These are phyloP conservation scores for Botrytis tulipae DNA, from an alignment of 2,329 filamentous ascomycete genomes.

Conservation along the genomic window DNA sequence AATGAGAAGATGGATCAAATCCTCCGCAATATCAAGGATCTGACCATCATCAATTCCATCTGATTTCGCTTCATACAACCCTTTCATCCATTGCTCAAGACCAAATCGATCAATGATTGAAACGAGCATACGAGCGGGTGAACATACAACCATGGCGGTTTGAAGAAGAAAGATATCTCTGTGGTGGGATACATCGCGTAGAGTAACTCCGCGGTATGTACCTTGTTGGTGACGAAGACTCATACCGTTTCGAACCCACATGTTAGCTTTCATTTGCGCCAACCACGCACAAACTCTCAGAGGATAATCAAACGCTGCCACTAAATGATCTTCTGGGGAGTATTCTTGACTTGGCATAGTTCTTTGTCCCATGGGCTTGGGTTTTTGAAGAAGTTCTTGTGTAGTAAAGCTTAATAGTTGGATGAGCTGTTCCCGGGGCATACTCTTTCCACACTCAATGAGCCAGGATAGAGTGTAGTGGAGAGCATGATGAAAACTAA, in stretches of 20 bases:
- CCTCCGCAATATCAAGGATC: slow-evolving; percentile 89
- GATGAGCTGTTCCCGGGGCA: slow-evolving; percentile 65
- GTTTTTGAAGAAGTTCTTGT: slow-evolving; percentile 65
- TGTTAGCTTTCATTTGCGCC: slow-evolving; percentile 94
- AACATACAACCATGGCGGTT: slow-evolving; percentile 81
- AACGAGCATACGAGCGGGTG: slow-evolving; percentile 78
- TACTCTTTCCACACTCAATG: slow-evolving; percentile 79
- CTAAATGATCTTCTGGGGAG: slow-evolving; percentile 72
- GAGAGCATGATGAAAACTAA: slow-evolving; percentile 96
- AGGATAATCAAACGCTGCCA: slow-evolving; percentile 89
- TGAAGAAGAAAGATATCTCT: slow-evolving; percentile 93
- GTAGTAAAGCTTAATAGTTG: slow-evolving; percentile 70
- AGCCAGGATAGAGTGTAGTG: slow-evolving; percentile 97
- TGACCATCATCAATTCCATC: slow-evolving; percentile 81
- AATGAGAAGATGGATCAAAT: slow-evolving; percentile 91
- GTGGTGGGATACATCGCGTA: slow-evolving; percentile 90
- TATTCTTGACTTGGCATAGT: slow-evolving; percentile 56
- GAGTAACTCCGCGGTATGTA: slow-evolving; percentile 84
- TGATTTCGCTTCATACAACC: slow-evolving; percentile 70
- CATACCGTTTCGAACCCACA: slow-evolving; percentile 98
- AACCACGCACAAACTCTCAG: slow-evolving; percentile 93
- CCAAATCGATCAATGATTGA: slow-evolving; percentile 91
- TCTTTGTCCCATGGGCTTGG: slow-evolving; percentile 58
- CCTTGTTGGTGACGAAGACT: slow-evolving; percentile 93
- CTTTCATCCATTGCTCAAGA: slow-evolving; percentile 82